Evolutionary conservation across 1,284 basidiomycete species (phyloP), one percentile per base, ranked within the genome.

Genomic region (Xerocomus minutiporus): DNA sequence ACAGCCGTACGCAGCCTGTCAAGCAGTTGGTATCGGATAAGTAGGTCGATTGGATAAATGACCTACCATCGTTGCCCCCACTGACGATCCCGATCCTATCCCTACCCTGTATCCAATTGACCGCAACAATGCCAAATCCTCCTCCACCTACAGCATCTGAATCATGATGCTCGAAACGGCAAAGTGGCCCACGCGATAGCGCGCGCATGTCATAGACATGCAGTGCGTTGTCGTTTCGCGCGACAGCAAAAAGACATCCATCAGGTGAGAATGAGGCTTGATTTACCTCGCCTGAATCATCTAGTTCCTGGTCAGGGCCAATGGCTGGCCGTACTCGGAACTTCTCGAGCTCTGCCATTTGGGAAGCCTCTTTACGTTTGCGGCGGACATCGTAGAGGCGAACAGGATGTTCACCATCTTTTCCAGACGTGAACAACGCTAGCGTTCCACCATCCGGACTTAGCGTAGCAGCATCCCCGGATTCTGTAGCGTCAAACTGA

Each of bases 131-230:
- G 0, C 86, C 86, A 64, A 70, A 86, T 3, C 69, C 64, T 13
- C 67, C 64, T 12, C 56, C 59, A 13, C 65, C 62, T 6, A 69
- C 70, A 42, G 64, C 59, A 38, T 67, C 66, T 20, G 70, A 65
- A 3, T 71, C 72, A 42, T 65, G 61, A 57, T 87, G 85, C 34
- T 64, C 58, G 59, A 80, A 83, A 17, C 68, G 68, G 48, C 73
- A 75, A 35, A 86, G 59, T 15, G 74, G 67, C 2, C 76, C 74
- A 11, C 71, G 69, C 15, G 67, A 61, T 15, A 84, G 60, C 61
- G 75, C 80, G 11, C 86, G 77, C 7, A 75, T 61, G 61, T 88
- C 86, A 57, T 87, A 88, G 1, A 88, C 62, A 52, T 86, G 80
- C 0, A 74, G 69, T 34, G 62, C 63, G 57, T 86, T 84, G 61